These are phyloP conservation scores for Suhomyces vadensis DNA, from an alignment of 805 yeast genomes.

Conservation along the genomic window DNA sequence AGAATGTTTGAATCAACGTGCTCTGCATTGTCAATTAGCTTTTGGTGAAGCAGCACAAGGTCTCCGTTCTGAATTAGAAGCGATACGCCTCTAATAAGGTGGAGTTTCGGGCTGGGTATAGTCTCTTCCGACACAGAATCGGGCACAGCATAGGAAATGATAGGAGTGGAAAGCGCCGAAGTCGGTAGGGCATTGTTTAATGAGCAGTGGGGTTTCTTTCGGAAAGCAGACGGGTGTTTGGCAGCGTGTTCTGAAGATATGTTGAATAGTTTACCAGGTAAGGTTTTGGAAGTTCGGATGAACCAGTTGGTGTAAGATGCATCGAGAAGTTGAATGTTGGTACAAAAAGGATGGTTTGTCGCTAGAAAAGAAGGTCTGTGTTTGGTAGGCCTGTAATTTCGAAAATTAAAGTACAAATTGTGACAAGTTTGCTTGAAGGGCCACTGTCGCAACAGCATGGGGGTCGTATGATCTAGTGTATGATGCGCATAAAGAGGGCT, in stretches of 20 bases:
- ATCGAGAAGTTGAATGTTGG: constrained; percentile 19
- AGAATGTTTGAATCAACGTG: constrained; percentile 8
- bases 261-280: constrained; percentile 4
- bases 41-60: background rate
- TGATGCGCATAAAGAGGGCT: constrained; percentile 1
- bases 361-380: constrained; percentile 14
- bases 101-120: background rate
- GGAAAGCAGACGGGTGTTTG: background rate
- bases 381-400: constrained; percentile 11
- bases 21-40: background rate
- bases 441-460: constrained; percentile 16
- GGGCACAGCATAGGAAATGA: background rate
- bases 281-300: background rate
- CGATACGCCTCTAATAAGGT: background rate
- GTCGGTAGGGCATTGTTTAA: constrained; percentile 2
- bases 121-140: background rate
- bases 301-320: constrained; percentile 21
- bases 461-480: constrained; percentile 2
- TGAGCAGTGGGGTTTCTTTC: background rate
- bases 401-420: constrained; percentile 7
- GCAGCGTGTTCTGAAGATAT: background rate
- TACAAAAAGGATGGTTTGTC: constrained; percentile 20
- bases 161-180: background rate
- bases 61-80: background rate
- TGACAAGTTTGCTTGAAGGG: constrained; percentile 20